These are phyloP conservation scores for Dipodascopsis tothii DNA, from an alignment of 805 yeast genomes.

Conservation along the genomic window DNA sequence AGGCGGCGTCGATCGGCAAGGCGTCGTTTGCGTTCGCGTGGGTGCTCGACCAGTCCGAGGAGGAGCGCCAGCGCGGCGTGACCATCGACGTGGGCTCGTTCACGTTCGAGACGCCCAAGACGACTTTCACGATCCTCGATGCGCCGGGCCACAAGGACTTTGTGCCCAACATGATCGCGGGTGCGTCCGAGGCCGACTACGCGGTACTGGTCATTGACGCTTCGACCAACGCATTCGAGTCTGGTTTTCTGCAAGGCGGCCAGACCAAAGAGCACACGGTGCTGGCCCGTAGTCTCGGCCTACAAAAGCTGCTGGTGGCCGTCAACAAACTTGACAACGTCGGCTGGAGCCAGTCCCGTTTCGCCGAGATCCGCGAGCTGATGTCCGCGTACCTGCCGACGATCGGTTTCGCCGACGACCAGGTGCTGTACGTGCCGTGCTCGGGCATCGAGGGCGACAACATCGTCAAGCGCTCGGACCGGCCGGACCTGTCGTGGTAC, in stretches of 20 bases:
- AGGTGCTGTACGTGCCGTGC: conserved; percentile 53
- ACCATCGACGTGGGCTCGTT: conserved; percentile 72
- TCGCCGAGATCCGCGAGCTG: conserved; percentile 43
- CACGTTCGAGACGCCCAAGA: conserved; percentile 47
- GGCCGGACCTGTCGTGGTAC: conserved; percentile 39
- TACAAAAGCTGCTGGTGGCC: conserved; percentile 52
- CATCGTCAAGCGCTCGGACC: conserved; percentile 41
- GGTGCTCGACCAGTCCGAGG: conserved; percentile 74
- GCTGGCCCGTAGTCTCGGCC: conserved; percentile 59
- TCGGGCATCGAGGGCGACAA: conserved; percentile 65
- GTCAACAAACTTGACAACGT: conserved; percentile 66
- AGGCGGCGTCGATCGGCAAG: conserved; percentile 61
- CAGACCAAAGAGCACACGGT: conserved; percentile 74
- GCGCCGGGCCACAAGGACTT: conserved; percentile 82
- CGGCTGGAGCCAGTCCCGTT: conserved; percentile 50
- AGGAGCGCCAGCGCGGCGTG: conserved; percentile 64
- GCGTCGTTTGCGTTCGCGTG: conserved; percentile 78
- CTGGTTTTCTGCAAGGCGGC: conserved; percentile 59
- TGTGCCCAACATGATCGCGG: conserved; percentile 80
- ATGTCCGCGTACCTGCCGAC: conserved; percentile 47
- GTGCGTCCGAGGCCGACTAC: conserved; percentile 57
- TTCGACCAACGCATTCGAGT: conserved; percentile 58
- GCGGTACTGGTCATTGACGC: conserved; percentile 69
- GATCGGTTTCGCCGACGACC: conserved; percentile 41
- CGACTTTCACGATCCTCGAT: conserved; percentile 64